phyloP scores from a whole-genome alignment of 2,329 filamentous ascomycete species.

The Helminthosporium solani region DNA sequence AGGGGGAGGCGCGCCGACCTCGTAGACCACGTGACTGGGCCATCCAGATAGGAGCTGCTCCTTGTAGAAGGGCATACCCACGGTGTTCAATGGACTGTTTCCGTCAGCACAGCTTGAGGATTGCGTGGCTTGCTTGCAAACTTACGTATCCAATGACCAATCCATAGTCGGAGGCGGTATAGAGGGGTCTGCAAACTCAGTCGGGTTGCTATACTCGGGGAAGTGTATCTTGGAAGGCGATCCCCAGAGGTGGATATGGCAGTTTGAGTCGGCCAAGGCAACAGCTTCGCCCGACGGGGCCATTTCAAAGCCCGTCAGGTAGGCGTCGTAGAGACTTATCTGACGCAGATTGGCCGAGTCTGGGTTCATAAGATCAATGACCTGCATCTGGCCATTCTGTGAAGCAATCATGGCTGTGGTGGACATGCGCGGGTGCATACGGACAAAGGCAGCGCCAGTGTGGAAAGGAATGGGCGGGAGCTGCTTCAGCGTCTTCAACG shows the following conservation, averaged over 20 bases:
- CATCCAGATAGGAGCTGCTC: slow-evolving; percentile 85
- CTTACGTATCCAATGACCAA: slow-evolving; percentile 70
- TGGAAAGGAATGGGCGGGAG: slow-evolving; percentile 90
- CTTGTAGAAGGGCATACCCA: slow-evolving; percentile 93
- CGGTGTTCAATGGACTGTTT: slow-evolving; percentile 70
- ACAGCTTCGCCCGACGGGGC: slow-evolving; percentile 85
- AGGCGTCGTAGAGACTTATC: slow-evolving; percentile 70
- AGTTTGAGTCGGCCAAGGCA: slow-evolving; percentile 76
- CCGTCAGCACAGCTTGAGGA: slow-evolving; percentile 7
- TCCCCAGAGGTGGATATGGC: slow-evolving; percentile 82
- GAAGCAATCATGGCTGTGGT: slow-evolving; percentile 94
- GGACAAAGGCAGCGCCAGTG: slow-evolving; percentile 87
- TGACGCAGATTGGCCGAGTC: slow-evolving; percentile 84
- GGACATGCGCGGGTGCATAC: slow-evolving; percentile 94
- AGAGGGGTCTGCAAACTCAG: slow-evolving; percentile 68
- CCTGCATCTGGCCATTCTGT: slow-evolving; percentile 88
- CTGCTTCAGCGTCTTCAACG: slow-evolving; percentile 84
- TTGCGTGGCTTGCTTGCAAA: slow-evolving; percentile 52
- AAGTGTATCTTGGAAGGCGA: slow-evolving; percentile 84
- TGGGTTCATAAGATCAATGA: slow-evolving; percentile 92
- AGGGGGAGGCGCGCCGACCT: slow-evolving; percentile 78
- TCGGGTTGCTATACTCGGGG: slow-evolving; percentile 74
- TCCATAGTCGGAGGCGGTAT: slow-evolving; percentile 63
- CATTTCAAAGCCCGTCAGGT: slow-evolving; percentile 79
- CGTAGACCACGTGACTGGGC: slow-evolving; percentile 80